Conservation (phyloP, 208 protist genomes). For the Leishmania tropica region DNA sequence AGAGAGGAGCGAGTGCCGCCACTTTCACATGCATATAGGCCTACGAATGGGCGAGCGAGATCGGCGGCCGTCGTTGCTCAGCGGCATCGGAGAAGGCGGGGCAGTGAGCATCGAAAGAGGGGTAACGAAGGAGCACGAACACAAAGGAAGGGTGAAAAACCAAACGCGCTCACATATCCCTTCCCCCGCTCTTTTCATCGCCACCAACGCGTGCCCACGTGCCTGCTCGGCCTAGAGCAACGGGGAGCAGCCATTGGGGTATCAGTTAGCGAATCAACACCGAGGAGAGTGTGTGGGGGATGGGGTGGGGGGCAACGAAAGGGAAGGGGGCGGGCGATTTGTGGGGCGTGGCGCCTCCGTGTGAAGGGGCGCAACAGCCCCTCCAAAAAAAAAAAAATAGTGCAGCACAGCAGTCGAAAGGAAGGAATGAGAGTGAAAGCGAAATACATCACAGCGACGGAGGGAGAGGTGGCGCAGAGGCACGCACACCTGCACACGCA, state of each 20-base stretch:
- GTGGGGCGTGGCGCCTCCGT: not conserved
- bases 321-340: not conserved
- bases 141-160: not conserved
- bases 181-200: not conserved
- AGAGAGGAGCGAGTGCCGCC: not conserved
- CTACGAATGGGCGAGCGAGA: not conserved
- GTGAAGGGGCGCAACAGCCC: not conserved
- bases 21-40: not conserved
- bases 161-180: not conserved
- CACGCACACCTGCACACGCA: not conserved
- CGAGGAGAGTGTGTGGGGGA: not conserved
- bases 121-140: not conserved
- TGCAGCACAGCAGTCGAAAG: not conserved
- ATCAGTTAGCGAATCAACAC: too few species aligned
- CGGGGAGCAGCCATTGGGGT: too few species aligned
- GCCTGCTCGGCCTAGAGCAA: too few species aligned
- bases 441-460: not conserved
- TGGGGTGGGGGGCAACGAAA: not conserved
- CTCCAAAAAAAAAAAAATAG: not conserved
- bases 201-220: not conserved
- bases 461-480: not conserved
- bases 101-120: not conserved
- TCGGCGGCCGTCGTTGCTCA: not conserved
- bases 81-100: not conserved
- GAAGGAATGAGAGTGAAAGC: not conserved